These are phyloP conservation scores for Spencermartinsiella ligniputridi DNA, from an alignment of 1,139 yeast genomes.

Conservation along the genomic window DNA sequence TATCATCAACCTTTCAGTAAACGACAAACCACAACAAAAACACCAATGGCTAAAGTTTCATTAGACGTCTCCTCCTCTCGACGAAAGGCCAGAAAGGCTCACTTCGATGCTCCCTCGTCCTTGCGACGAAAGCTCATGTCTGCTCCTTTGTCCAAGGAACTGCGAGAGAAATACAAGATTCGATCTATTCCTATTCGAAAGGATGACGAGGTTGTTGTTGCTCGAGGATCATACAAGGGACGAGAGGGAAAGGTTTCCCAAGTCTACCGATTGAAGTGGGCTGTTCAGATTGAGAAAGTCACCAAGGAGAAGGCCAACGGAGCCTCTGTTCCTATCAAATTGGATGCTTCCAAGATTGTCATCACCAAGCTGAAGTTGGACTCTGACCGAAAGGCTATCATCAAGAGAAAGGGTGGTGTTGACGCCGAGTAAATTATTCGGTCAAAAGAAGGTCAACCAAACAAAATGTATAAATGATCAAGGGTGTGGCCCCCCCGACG, in stretches of 20 bases:
- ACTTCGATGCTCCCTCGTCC: slow-evolving; percentile 97
- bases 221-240: slow-evolving; percentile 99
- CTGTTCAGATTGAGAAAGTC: slow-evolving; percentile 95
- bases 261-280: slow-evolving; percentile 98
- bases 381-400: slow-evolving; percentile 98
- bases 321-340: slow-evolving; percentile 95
- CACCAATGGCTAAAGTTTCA: slow-evolving; percentile 35
- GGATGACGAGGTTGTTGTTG: slow-evolving; percentile 93
- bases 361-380: slow-evolving; percentile 97
- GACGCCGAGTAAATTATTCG: slow-evolving; percentile 51
- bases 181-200: slow-evolving; percentile 97
- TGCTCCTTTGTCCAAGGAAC: slow-evolving; percentile 99
- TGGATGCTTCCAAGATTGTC: slow-evolving; percentile 99
- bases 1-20: slow-evolving; percentile 6
- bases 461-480: too few species aligned
- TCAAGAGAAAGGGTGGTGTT: slow-evolving; percentile 86
- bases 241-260: slow-evolving; percentile 98
- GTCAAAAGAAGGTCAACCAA: too few species aligned
- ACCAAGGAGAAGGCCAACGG: slow-evolving; percentile 98
- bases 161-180: slow-evolving; percentile 96
- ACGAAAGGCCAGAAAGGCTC: slow-evolving; percentile 99
- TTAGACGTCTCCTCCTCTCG: slow-evolving; percentile 95
- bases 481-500: too few species aligned
- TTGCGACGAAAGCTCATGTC: slow-evolving; percentile 94
- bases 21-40: slow-evolving; percentile 5